Evolutionary conservation across 1,284 basidiomycete genomes (phyloP), one percentile per base, ranked within the genome.

Genomic region (Somion occarium): DNA sequence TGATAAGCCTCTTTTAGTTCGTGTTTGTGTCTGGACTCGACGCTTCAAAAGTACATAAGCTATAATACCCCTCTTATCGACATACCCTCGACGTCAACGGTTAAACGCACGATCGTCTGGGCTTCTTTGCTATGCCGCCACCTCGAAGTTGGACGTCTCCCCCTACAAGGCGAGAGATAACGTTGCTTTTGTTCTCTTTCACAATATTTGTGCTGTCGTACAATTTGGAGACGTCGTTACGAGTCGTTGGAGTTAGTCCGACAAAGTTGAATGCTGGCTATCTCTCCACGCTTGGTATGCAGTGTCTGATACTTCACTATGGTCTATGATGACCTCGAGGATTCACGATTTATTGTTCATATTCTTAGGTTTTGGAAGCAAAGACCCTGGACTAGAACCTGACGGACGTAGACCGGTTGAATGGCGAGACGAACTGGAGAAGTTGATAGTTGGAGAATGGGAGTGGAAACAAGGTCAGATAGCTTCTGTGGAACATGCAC

Each of bases 371-470:
- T 59, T 76, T 12, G 71, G 64, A 62, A 57, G 54, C 30, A 53
- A 70, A 61, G 61, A 60, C 47, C 65, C 59, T 1, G 66, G 66
- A 4, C 60, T 66, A 42, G 67, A 64, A 19, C 56, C 59, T 20
- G 77, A 84, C 59, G 82, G 83, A 4, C 66, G 80, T 19, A 68
- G 74, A 55, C 71, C 73, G 11, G 61, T 67, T 25, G 70, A 72
- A 26, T 80, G 74, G 71, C 68, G 75, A 42, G 81, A 83, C 50
- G 58, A 63, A 4, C 68, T 85, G 25, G 85, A 89, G 63, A 60
- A 68, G 1, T 64, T 73, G n/a, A 80, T 88, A 15, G 83, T 78
- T 48, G 86, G 86, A 3, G 71, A 78, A 46, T 88, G 82, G 82
- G 67, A 68, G 9, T 85, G 83, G 82, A 78, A 82, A 13, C 73